These are phyloP conservation scores for Globisporangium paddicum DNA, from an alignment of 352 stramenopile genomes.

Conservation along the genomic window DNA sequence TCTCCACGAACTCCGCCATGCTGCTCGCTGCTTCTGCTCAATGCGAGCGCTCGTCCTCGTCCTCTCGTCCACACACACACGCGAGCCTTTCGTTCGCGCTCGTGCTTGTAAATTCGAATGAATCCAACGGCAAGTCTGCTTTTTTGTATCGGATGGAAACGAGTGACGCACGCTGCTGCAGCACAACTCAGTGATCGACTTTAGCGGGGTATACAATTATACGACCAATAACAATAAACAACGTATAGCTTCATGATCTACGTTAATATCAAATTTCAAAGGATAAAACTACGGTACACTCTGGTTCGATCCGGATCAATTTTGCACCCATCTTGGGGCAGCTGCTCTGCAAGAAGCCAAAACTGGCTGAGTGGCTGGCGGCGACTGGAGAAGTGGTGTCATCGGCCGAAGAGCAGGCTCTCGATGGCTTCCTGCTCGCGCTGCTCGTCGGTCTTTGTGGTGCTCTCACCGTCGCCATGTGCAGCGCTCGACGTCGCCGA, in stretches of 20 bases:
- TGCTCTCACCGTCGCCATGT: slow-evolving; percentile 9
- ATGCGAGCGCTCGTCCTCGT: neutral
- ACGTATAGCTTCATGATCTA: neutral
- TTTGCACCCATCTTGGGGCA: neutral
- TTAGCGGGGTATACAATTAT: neutral
- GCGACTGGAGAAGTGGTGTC: neutral
- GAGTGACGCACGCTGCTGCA: slow-evolving; percentile 7
- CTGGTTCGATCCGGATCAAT: neutral
- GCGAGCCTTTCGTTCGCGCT: neutral
- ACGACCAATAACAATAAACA: neutral
- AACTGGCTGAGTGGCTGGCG: neutral
- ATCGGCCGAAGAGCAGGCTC: slow-evolving; percentile 39
- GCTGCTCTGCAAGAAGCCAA: neutral
- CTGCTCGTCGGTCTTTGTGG: slow-evolving; percentile 42
- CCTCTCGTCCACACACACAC: neutral
- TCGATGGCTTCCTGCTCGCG: slow-evolving; percentile 58
- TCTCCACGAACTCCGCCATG: slow-evolving; percentile 82
- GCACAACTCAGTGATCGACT: neutral
- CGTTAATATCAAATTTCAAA: neutral
- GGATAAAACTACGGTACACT: neutral
- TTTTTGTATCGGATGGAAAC: slow-evolving; percentile 6
- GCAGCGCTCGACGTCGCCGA: neutral
- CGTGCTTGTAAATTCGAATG: neutral
- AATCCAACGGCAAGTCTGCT: neutral
- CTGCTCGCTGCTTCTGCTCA: slow-evolving; percentile 14